Evolutionary conservation across 2,329 filamentous ascomycete genomes (phyloP), one percentile per base, ranked within the genome.

Genomic region (Neofusicoccum sp.): DNA sequence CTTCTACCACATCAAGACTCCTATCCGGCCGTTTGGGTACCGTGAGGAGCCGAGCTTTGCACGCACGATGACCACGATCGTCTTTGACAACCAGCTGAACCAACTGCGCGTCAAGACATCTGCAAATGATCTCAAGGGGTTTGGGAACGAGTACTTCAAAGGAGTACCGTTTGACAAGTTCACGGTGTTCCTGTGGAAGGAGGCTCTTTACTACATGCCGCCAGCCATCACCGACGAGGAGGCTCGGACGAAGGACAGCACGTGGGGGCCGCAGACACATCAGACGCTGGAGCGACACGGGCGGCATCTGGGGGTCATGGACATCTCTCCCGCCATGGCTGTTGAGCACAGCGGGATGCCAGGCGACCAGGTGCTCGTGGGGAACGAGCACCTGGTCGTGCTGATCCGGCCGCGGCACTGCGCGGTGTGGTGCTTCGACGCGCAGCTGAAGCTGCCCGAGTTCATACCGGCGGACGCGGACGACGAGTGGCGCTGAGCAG

Each of bases 391-490:
- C 31, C 62, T 61, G 8, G 11, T 64, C 6, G 57, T 61, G 11
- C 34, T 51, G 9, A 36, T 61, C 20, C 44, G 38, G 1, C n/a
- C 12, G 14, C 33, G 43, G 2, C 40, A 26, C n/a, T 36, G 61
- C 12, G 30, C 48, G 6, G 49, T 64, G 31, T 62, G 51, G 49
- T 56, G 48, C 45, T 64, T 64, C 20, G 63, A 64, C 40, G 43
- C 56, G 45, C 47, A 62, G 31, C 45, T 63, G 28, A 14, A 60
- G 33, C 56, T 63, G 6, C 53, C 59, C 4, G 45, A 45, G 31
- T 16, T 30, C 30, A 33, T 56, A 14, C 51, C 51, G 26, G 26
- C 28, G 6, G 38, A 41, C n/a, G 51, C 6, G 14, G 49, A 36
- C 49, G 31, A 36, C 49, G 34, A 54, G 41, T 54, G 31, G 11